Conservation (phyloP, 306 rosid genomes). For the Amphicarpaea edgeworthii region DNA sequence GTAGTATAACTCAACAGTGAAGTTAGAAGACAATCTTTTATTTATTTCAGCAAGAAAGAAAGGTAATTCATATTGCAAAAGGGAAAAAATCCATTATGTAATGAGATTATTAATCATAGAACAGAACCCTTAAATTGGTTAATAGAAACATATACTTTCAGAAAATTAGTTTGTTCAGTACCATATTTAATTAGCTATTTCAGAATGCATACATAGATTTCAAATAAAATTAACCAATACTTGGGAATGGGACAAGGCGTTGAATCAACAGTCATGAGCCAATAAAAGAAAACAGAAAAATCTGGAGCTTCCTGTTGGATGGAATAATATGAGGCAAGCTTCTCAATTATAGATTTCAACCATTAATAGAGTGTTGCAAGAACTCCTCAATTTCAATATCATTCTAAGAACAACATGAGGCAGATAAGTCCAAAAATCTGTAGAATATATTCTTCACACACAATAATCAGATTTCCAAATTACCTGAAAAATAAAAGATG, state of each 20-base stretch:
- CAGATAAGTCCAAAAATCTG: constrained; percentile 9
- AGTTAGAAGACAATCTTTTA: constrained; percentile 20
- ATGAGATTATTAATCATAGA: constrained; percentile 3
- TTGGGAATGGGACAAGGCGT: neutral
- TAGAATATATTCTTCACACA: constrained; percentile 7
- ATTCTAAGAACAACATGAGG: constrained; percentile 16
- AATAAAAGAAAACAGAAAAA: constrained; percentile 22
- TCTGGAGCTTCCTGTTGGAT: constrained; percentile 22
- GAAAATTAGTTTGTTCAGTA: neutral
- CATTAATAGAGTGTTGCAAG: neutral
- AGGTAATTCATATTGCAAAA: constrained; percentile 11
- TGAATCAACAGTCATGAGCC: constrained; percentile 5
- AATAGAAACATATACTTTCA: constrained; percentile 3
- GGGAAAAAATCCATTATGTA: neutral
- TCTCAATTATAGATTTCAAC: no score
- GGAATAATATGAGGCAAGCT: no score
- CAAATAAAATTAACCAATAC: neutral
- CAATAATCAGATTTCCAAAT: constrained; percentile 19
- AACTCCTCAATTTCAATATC: constrained; percentile 3
- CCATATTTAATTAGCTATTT: constrained; percentile 12
- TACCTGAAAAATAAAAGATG: constrained; percentile 94
- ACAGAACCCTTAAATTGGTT: neutral
- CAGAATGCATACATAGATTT: constrained; percentile 1
- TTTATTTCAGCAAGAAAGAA: constrained; percentile 19
- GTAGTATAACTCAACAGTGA: neutral